Conservation (phyloP, 768 basidiomycete species). For the Royoungia palumana region DNA sequence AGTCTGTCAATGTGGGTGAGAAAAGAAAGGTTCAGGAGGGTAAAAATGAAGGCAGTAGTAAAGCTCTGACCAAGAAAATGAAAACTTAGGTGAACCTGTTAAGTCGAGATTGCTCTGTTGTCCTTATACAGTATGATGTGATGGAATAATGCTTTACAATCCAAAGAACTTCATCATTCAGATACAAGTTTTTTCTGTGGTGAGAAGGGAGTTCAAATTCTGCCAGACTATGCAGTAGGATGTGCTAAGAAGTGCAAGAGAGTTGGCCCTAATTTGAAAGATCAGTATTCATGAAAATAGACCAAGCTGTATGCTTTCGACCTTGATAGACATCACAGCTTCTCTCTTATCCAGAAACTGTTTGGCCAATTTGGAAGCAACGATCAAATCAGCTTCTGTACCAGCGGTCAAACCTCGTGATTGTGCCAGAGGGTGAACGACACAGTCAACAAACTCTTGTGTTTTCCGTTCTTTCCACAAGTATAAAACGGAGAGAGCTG, state of each 20-base stretch:
- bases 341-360: constrained; percentile 8
- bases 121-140: not conserved
- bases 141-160: not conserved
- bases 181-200: too few species aligned
- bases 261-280: too few species aligned
- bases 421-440: constrained; percentile 18
- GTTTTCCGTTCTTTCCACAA: not conserved
- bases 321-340: not conserved
- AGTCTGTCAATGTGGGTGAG: constrained; percentile 1
- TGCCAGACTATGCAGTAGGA: too few species aligned
- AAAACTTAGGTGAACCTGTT: not conserved
- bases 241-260: too few species aligned
- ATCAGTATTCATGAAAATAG: not conserved
- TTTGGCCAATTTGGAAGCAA: constrained; percentile 6
- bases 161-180: too few species aligned
- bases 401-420: not conserved
- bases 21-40: constrained; percentile 21
- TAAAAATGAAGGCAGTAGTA: constrained; percentile 30
- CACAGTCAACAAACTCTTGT: constrained; percentile 9
- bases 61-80: constrained; percentile 34
- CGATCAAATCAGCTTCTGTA: not conserved
- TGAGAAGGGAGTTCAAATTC: too few species aligned
- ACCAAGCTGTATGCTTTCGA: not conserved
- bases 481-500: constrained; percentile 1
- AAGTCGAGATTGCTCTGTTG: too few species aligned